Percentiles rank a stretch among this genome's conserved stretches.
phyloP scores from a whole-genome alignment of 2,329 filamentous ascomycete genomes.

The Scedosporium dehoogii region DNA sequence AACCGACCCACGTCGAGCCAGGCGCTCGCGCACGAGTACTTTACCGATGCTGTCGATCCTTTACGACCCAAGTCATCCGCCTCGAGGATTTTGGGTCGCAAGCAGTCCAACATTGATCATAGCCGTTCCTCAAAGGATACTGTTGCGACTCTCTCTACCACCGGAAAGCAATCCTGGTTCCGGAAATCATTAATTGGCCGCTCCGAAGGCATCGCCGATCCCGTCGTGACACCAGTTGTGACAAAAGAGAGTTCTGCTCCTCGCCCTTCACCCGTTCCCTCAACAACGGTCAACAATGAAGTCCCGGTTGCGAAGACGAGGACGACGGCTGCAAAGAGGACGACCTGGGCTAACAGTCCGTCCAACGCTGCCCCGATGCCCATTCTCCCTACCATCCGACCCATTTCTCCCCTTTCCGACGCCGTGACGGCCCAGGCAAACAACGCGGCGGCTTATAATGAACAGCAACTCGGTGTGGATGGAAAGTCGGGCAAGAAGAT shows the following conservation, averaged over 20 bases:
- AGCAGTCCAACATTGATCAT: constrained; percentile 72
- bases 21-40: constrained; percentile 93
- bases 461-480: constrained; percentile 37
- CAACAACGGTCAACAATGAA: constrained; percentile 29
- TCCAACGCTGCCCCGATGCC: constrained; percentile 83
- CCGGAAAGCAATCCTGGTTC: constrained; percentile 91
- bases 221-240: constrained; percentile 2
- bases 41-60: constrained; percentile 83
- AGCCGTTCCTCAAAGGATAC: constrained; percentile 52
- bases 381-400: constrained; percentile 87
- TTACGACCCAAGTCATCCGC: constrained; percentile 84
- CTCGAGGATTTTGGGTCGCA: constrained; percentile 74
- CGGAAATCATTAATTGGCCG: constrained; percentile 84
- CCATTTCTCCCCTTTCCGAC: constrained; percentile 93
- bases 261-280: constrained; percentile 33
- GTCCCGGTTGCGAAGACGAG: constrained; percentile 28
- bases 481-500: constrained; percentile 79
- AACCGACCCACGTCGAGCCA: constrained; percentile 83
- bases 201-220: constrained; percentile 41
- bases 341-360: constrained; percentile 83
- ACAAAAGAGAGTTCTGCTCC: constrained; percentile 34
- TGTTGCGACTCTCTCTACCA: constrained; percentile 9
- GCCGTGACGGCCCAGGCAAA: constrained; percentile 83
- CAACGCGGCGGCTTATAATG: constrained; percentile 31
- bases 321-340: constrained; percentile 58